These are phyloP conservation scores for Avena eriantha DNA, from an alignment of 176 grass and related monocot species.

Conservation along the genomic window DNA sequence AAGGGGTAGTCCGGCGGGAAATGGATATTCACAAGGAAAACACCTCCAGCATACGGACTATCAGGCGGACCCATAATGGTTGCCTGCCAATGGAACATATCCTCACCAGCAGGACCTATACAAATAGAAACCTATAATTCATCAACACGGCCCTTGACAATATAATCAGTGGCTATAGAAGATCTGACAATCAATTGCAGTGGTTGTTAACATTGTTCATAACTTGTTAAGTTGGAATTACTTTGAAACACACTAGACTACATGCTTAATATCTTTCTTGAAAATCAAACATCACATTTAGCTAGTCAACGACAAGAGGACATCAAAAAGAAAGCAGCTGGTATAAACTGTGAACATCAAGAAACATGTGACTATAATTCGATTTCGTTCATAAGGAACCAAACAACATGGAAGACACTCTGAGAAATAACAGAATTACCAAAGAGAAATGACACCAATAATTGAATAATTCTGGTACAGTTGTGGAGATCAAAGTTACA, in stretches of 20 bases:
- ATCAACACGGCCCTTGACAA: slow-evolving; percentile 3
- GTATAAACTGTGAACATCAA: slow-evolving; percentile 4
- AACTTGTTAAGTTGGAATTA: neutral
- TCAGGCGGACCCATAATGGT: slow-evolving; percentile 68
- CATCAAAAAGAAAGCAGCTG: neutral
- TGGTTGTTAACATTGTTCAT: neutral
- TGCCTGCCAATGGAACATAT: slow-evolving; percentile 75
- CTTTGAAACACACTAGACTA: neutral
- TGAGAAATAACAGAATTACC: neutral
- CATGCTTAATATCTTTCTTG: slow-evolving; percentile 16
- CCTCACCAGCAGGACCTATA: slow-evolving; percentile 69
- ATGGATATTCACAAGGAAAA: slow-evolving; percentile 69
- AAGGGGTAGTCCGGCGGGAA: slow-evolving; percentile 66
- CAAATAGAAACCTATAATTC: slow-evolving; percentile 34
- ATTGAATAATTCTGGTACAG: neutral
- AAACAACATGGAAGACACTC: neutral
- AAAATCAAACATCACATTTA: slow-evolving; percentile 35
- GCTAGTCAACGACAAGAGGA: slow-evolving; percentile 23
- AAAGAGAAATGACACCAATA: neutral
- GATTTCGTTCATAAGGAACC: neutral
- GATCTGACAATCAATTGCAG: neutral
- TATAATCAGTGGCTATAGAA: neutral
- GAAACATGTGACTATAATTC: slow-evolving; percentile 20
- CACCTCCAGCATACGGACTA: slow-evolving; percentile 67
- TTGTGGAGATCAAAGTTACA: neutral